These are phyloP conservation scores for Aspergillus quadrilineatus DNA, from an alignment of 2,329 filamentous ascomycete genomes.

Conservation along the genomic window DNA sequence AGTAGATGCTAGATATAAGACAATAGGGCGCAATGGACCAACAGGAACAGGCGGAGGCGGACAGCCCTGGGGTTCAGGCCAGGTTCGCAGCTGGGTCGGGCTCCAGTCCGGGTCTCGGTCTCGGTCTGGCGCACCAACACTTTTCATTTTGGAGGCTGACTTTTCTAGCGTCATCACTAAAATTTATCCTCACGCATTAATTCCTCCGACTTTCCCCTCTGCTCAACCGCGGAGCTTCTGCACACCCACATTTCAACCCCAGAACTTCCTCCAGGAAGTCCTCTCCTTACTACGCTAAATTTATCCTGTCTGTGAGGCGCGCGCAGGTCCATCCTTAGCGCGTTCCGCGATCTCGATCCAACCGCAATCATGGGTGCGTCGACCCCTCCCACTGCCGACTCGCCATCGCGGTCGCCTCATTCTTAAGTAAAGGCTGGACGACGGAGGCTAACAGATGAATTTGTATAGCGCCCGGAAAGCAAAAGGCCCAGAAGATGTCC, in stretches of 20 bases:
- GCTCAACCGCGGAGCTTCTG: conserved; percentile 27
- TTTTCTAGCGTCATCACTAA: conserved; percentile 46
- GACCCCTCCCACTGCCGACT: conserved; percentile 18
- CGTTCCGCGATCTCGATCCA: conserved; percentile 37
- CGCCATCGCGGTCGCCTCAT: conserved; percentile 8
- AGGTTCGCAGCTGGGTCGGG: conserved; percentile 8
- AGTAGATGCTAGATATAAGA: too few relatives aligned
- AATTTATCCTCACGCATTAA: conserved; percentile 43
- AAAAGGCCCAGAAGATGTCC: conserved; percentile 94
- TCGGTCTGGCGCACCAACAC: conserved; percentile 26
- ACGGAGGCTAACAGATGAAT: conserved; percentile 46
- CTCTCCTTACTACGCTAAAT: conserved; percentile 19
- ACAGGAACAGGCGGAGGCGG: not conserved
- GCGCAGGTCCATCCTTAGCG: conserved; percentile 40
- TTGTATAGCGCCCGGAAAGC: conserved; percentile 79
- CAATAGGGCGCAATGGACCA: too few relatives aligned
- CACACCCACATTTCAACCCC: conserved; percentile 20
- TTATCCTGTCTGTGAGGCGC: conserved; percentile 35
- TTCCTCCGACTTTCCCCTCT: conserved; percentile 31
- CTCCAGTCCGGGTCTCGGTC: conserved; percentile 16
- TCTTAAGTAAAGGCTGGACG: conserved; percentile 12
- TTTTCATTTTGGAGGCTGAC: conserved; percentile 37
- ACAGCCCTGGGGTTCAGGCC: conserved; percentile 20
- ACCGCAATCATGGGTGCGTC: conserved; percentile 62
- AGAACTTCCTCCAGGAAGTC: conserved; percentile 25